Evolutionary conservation across 345 rosid genomes (phyloP).

Genomic region (Syzygium aromaticum): DNA sequence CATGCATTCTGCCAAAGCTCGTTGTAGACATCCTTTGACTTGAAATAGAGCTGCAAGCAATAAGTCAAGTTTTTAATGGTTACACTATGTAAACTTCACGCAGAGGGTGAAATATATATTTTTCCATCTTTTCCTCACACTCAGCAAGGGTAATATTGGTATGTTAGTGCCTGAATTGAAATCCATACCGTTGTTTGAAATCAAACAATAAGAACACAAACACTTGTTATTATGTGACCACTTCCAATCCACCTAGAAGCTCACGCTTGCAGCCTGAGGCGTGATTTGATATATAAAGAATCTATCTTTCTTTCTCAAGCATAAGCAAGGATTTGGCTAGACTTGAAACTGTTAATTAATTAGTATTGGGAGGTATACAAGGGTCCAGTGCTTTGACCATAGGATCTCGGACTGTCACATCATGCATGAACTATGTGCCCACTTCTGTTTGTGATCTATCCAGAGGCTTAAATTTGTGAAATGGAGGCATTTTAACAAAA

Average conservation of each 20-base stretch:
- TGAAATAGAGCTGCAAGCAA: conserved; percentile 77
- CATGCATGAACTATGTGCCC: neutral
- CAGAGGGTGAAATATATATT: neutral
- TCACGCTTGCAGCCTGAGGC: neutral
- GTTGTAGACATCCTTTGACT: conserved; percentile 78
- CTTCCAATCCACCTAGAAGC: neutral
- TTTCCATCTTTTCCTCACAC: neutral
- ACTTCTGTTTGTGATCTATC: neutral
- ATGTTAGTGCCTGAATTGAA: neutral
- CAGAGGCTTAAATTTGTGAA: neutral
- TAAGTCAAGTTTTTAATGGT: neutral
- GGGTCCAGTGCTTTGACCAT: neutral
- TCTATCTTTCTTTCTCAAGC: neutral
- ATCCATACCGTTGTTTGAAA: neutral
- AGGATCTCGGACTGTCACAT: neutral
- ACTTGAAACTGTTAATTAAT: neutral
- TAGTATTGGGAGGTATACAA: neutral
- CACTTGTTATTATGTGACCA: neutral
- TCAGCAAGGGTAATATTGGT: neutral
- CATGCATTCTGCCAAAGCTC: conserved; percentile 95
- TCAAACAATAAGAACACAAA: neutral
- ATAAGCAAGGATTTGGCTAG: neutral
- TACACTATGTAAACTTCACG: neutral
- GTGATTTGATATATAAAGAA: neutral
- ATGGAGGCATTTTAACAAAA: neutral